Base-by-base conservation (phyloP, 1,284 basidiomycete genomes). In the Abortiporus biennis region DNA sequence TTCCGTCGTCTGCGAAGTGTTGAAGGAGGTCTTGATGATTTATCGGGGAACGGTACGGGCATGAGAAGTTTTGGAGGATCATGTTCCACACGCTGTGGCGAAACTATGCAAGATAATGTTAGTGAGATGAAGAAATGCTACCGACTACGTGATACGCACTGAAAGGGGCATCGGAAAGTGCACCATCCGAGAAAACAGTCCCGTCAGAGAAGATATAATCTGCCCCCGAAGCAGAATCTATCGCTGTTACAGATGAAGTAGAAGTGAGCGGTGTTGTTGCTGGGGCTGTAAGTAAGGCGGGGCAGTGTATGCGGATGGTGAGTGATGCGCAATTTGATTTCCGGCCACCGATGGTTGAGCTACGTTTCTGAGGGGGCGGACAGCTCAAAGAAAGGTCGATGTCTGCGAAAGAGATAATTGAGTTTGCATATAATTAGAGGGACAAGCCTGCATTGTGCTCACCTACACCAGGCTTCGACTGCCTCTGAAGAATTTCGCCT, bases 401-500 rank as follows among this genome's bases (percentile, higher is more conserved):
- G 12, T 61, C 61, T 58, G 45, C 44, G 1, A 37, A 45, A 6
- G 27, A n/a, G 21, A 12, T 21, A 15, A 24, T 22, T 12, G 27
- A 9, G 9, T 8, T 29, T 9, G n/a, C 9, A 29, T 9, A 29
- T 29, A 13, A 38, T 24, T n/a, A 22, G 2, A 30, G 8, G 35
- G 9, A n/a, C 32, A 13, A 30, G 16, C 3, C n/a, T 16, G 1
- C 3, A 30, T 15, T 17, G 22, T 13, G 40, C 52, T 37, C 30
- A 54, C 52, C 35, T 12, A 40, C 41, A 9, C 46, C 48, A 2
- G 48, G 34, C 1, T 40, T 32, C 6, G 34, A 66, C 42, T 76
- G 72, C 45, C 64, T 71, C 48, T 66, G 72, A 21, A 70, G 43
- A 24, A 80, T 54, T 35, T 81, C 80, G 11, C 65, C 66, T 2